A percentile compares a stretch with the other conserved stretches of the same genome.
Conservation (phyloP, 2,329 filamentous ascomycete species). For the Apiospora sp. region DNA sequence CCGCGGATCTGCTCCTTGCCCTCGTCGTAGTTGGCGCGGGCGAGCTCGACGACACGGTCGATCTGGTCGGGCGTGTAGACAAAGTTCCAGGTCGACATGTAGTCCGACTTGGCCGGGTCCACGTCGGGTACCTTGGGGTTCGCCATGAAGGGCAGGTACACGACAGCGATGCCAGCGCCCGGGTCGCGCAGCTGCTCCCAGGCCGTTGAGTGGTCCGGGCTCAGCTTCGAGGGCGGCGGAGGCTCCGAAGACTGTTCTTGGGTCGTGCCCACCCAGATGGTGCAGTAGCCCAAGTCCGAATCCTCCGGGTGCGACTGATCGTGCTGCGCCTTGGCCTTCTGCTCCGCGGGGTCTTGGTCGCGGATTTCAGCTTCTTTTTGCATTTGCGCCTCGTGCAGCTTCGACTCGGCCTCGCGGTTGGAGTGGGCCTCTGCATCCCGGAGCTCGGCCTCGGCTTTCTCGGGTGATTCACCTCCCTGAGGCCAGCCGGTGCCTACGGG, state of each 20-base stretch:
- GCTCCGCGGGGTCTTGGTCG: slow-evolving; percentile 33
- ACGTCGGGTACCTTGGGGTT: slow-evolving; percentile 83
- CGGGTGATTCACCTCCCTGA: slow-evolving; percentile 62
- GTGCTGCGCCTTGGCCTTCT: slow-evolving; percentile 47
- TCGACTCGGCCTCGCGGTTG: slow-evolving; percentile 66
- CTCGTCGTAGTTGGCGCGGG: slow-evolving; percentile 85
- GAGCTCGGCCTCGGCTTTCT: slow-evolving; percentile 70
- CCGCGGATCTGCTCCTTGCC: slow-evolving; percentile 79
- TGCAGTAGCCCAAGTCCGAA: slow-evolving; percentile 86
- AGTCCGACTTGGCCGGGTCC: slow-evolving; percentile 84
- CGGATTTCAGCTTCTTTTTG: slow-evolving; percentile 31
- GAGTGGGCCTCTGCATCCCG: slow-evolving; percentile 71
- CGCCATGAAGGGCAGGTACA: slow-evolving; percentile 89
- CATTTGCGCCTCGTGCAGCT: slow-evolving; percentile 63
- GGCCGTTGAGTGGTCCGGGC: slow-evolving; percentile 70
- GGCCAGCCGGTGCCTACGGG: slow-evolving; percentile 96
- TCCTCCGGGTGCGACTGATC: slow-evolving; percentile 53
- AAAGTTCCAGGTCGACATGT: slow-evolving; percentile 97
- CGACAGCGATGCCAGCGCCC: slow-evolving; percentile 84
- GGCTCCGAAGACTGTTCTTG: slow-evolving; percentile 72
- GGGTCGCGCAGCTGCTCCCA: slow-evolving; percentile 76
- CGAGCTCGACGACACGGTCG: slow-evolving; percentile 82
- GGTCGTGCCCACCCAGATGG: slow-evolving; percentile 90
- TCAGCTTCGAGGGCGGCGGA: slow-evolving; percentile 59
- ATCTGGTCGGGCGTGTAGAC: slow-evolving; percentile 92